These are phyloP conservation scores for Rhizopogon vulgaris DNA, from an alignment of 768 basidiomycete genomes.

Conservation along the genomic window DNA sequence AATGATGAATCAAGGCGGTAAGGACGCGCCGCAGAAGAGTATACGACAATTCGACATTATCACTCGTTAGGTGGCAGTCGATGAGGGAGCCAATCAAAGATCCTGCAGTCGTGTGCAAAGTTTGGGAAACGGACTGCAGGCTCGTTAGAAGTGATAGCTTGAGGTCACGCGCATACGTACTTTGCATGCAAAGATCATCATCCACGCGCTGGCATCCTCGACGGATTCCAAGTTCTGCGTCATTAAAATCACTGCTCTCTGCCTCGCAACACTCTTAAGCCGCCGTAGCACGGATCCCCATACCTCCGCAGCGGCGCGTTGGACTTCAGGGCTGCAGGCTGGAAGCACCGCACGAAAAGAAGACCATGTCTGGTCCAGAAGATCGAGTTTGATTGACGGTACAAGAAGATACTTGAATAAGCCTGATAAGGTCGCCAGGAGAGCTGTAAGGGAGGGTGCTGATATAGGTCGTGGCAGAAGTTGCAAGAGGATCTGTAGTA, in stretches of 20 bases:
- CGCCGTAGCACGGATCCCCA: conserved; percentile 78
- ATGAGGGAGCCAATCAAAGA: conserved; percentile 58
- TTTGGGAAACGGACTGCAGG: conserved; percentile 70
- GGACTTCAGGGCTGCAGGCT: conserved; percentile 64
- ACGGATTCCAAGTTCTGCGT: conserved; percentile 41
- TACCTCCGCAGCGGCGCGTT: conserved; percentile 76
- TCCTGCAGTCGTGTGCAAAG: conserved; percentile 69
- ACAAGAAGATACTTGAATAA: conserved; percentile 72
- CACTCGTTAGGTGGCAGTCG: conserved; percentile 41
- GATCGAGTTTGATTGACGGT: conserved; percentile 47
- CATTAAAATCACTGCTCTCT: conserved; percentile 51
- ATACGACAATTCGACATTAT: conserved; percentile 36
- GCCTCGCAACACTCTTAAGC: conserved; percentile 55
- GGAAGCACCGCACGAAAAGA: conserved; percentile 44
- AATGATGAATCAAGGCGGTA: conserved; percentile 81
- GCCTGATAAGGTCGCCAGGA: conserved; percentile 62
- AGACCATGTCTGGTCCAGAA: conserved; percentile 58
- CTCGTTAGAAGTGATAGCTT: not conserved
- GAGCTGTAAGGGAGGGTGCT: conserved; percentile 50
- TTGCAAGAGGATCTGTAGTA: conserved; percentile 50
- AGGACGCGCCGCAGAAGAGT: conserved; percentile 64
- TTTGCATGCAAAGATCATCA: conserved; percentile 74
- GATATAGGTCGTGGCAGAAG: conserved; percentile 57
- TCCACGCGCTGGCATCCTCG: conserved; percentile 68
- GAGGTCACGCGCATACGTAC: conserved; percentile 24